A percentile compares a stretch with the other conserved stretches of the same genome.
phyloP scores from a whole-genome alignment of 2,329 filamentous ascomycete species.

The Dissoconium aciculare region DNA sequence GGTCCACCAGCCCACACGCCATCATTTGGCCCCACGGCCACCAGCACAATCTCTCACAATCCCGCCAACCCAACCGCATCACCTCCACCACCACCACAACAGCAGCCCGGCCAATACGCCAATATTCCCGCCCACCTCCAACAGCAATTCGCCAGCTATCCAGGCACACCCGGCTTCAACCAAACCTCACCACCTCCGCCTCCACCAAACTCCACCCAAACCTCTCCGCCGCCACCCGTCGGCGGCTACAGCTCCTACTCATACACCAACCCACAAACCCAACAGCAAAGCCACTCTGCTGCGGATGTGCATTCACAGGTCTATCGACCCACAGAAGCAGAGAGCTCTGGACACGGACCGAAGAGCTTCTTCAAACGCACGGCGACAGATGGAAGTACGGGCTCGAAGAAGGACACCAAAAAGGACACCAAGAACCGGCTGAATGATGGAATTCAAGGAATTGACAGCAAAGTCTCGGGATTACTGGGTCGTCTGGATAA shows the following conservation, averaged over 20 bases:
- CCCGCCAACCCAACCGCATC: no score
- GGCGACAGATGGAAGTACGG: neutral
- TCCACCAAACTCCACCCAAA: slow-evolving; percentile 15
- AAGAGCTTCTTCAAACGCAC: slow-evolving; percentile 1
- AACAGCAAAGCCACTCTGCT: slow-evolving; percentile 29
- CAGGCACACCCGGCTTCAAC: slow-evolving; percentile 14
- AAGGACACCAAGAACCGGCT: slow-evolving; percentile 3
- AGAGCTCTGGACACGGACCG: slow-evolving; percentile 24
- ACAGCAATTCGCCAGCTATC: slow-evolving; percentile 14
- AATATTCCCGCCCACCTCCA: slow-evolving; percentile 22
- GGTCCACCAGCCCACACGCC: slow-evolving; percentile 8
- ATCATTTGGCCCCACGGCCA: slow-evolving; percentile 14
- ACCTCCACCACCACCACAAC: slow-evolving; percentile 4
- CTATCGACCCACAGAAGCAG: slow-evolving; percentile 53
- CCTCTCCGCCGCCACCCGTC: slow-evolving; percentile 13
- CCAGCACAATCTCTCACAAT: slow-evolving; percentile 10
- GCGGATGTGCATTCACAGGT: slow-evolving; percentile 48
- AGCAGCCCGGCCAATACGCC: slow-evolving; percentile 23
- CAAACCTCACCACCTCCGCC: slow-evolving; percentile 21
- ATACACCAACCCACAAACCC: slow-evolving; percentile 25
- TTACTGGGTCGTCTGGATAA: slow-evolving; percentile 9
- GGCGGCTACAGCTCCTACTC: slow-evolving; percentile 42
- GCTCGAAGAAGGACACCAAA: no score
- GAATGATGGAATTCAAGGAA: slow-evolving; percentile 3
- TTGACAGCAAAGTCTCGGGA: slow-evolving; percentile 8